Base-by-base conservation (phyloP, 2,329 filamentous ascomycete genomes). In the Ophiostoma piceae region DNA sequence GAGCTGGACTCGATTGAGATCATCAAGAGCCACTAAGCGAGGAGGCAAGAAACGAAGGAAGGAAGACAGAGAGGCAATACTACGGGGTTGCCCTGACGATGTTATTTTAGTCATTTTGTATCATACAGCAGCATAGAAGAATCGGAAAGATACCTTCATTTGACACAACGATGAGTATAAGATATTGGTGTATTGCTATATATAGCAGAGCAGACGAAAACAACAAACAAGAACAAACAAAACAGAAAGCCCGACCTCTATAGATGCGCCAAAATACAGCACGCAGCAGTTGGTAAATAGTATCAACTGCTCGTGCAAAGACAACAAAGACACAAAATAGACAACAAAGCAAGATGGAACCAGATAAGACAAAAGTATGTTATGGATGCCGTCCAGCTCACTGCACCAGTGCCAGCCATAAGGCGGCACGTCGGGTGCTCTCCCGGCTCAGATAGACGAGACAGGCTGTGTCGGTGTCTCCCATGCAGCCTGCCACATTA, bases 1-100 rank as follows among this genome's bases (percentile, higher is more conserved):
- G 81, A 80, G 70, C 82, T 86, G 68, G 83, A 86, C 79, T 79
- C 82, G 72, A 78, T 85, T 74, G 77, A 79, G 72, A 78, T 85
- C 68, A 76, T 84, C 77, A 84, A 82, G 82, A 83, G 79, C 78
- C 81, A 84, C 78, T 79, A 77, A 71, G 29, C 22, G 29, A 37
- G 3, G 29, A 37, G 3, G 60, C 26, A 2, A 16, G 62, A 8
- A 26, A 3, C 12, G 57, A 35, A 64, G 16, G 60, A n/a, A 2
- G 57, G 22, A 2, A 29, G 22, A 22, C 26, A 26, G 32, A 32
- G 29, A 35, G 8, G 26, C 35, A 35, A 19, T 12, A 32, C 26
- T 1, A 32, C 1, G 5, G 8, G 26, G 12, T 35, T 14, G 35
- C 62, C 62, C 62, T 37, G 65, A 65, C 62, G 35, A 65, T 65